These are phyloP conservation scores for Rhizoctonia solani DNA, from an alignment of 1,284 basidiomycete genomes.

Conservation along the genomic window DNA sequence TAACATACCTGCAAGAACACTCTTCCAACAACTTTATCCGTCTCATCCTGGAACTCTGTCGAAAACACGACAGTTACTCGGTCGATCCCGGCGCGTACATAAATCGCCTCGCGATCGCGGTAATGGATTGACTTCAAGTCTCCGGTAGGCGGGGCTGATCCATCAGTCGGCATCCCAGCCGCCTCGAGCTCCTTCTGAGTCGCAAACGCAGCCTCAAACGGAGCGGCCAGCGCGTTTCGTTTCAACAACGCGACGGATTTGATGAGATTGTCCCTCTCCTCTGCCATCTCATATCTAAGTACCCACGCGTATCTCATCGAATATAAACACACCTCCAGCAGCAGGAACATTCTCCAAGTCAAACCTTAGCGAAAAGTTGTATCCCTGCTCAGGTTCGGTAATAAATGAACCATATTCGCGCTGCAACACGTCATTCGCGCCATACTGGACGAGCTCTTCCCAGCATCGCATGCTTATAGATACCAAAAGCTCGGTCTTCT, in stretches of 20 bases:
- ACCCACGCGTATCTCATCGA: neutral
- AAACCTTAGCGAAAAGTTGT: conserved; percentile 85
- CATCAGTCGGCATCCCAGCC: conserved; percentile 53
- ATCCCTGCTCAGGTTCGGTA: conserved; percentile 75
- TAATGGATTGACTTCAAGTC: conserved; percentile 94
- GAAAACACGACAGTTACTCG: conserved; percentile 98
- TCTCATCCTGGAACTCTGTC: conserved; percentile 96
- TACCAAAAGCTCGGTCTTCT: conserved; percentile 76
- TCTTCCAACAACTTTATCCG: conserved; percentile 94
- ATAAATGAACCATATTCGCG: conserved; percentile 84
- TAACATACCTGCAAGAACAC: conserved; percentile 89
- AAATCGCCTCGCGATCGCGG: conserved; percentile 96
- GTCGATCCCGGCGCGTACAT: conserved; percentile 90
- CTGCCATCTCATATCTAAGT: conserved; percentile 50
- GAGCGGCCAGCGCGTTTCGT: conserved; percentile 92
- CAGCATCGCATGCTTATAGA: conserved; percentile 99
- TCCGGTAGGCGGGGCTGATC: conserved; percentile 58
- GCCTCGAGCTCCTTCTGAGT: conserved; percentile 85
- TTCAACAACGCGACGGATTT: conserved; percentile 86
- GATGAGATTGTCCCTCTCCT: conserved; percentile 78
- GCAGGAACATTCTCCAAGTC: conserved; percentile 85
- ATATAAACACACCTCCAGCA: conserved; percentile 67
- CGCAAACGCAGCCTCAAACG: conserved; percentile 88
- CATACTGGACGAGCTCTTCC: conserved; percentile 88
- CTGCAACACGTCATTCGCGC: conserved; percentile 78